phyloP scores from a whole-genome alignment of 495 filamentous ascomycete genomes.

The Bombardia bombarda region DNA sequence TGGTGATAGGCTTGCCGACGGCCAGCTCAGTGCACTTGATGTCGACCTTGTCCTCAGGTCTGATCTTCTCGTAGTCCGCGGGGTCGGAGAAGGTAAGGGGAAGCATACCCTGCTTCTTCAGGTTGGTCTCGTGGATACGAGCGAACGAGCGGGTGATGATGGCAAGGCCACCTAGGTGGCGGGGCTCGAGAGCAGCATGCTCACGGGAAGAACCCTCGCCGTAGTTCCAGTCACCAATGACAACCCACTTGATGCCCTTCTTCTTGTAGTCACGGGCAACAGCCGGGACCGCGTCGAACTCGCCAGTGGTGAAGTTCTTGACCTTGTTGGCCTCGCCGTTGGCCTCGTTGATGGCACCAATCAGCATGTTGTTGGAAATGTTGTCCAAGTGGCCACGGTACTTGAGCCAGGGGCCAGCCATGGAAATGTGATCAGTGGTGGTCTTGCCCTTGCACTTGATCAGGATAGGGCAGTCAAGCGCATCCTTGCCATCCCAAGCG shows the following conservation, averaged over 20 bases:
- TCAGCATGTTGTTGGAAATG: conserved; percentile 99
- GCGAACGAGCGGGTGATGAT: conserved; percentile 96
- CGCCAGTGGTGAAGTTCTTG: conserved; percentile 79
- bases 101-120: conserved; percentile 99
- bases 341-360: conserved; percentile 90
- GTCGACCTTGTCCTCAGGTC: conserved; percentile 86
- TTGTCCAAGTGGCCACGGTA: conserved; percentile 99
- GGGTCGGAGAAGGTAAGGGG: conserved; percentile 91
- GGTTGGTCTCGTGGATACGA: conserved; percentile 99
- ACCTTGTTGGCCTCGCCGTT: conserved; percentile 99
- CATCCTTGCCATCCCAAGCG: conserved; percentile 93
- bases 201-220: conserved; percentile 96
- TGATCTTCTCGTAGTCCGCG: conserved; percentile 96
- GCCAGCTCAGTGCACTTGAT: conserved; percentile 83
- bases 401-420: conserved; percentile 99
- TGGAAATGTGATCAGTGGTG: conserved; percentile 98
- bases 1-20: conserved; percentile 89
- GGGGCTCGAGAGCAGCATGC: conserved; percentile 95
- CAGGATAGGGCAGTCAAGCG: conserved; percentile 77
- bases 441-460: conserved; percentile 99
- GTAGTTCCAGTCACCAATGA: conserved; percentile 99
- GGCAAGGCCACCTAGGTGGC: conserved; percentile 92
- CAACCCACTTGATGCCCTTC: conserved; percentile 92
- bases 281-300: conserved; percentile 81
- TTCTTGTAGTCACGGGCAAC: conserved; percentile 98